phyloP scores from a whole-genome alignment of 202 grass and related monocot genomes.

The Carex arenaria region DNA sequence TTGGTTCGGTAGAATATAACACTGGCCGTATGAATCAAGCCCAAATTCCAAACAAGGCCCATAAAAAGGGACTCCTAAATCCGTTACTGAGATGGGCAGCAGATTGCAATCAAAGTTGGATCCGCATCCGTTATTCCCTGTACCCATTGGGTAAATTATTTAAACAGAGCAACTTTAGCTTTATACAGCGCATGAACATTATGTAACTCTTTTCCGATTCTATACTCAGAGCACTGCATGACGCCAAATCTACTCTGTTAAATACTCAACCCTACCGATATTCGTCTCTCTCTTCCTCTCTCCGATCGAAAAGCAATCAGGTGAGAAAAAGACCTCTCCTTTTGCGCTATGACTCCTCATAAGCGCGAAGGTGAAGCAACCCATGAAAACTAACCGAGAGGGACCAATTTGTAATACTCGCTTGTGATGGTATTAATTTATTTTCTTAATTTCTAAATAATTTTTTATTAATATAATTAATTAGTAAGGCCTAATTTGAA shows the following conservation, averaged over 20 bases:
- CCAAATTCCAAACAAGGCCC: background rate
- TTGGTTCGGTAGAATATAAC: too few relatives aligned
- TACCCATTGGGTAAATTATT: background rate
- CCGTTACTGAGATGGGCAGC: background rate
- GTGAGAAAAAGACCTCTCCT: background rate
- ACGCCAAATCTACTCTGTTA: too few relatives aligned
- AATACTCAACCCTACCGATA: background rate
- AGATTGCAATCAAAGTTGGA: too few relatives aligned
- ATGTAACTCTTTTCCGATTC: too few relatives aligned
- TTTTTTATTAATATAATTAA: background rate
- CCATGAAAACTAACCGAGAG: slow-evolving; percentile 35
- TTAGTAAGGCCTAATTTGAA: background rate
- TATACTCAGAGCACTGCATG: too few relatives aligned
- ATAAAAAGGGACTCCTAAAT: background rate
- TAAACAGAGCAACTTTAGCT: too few relatives aligned
- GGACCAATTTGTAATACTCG: slow-evolving; percentile 76
- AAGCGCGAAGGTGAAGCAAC: slow-evolving; percentile 43
- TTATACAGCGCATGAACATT: too few relatives aligned
- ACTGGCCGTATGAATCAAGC: background rate
- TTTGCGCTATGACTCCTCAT: slow-evolving; percentile 37
- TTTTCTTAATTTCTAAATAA: background rate
- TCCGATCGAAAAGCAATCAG: background rate
- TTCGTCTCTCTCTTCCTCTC: background rate
- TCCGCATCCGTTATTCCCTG: background rate
- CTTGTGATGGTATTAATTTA: slow-evolving; percentile 71